phyloP scores from a whole-genome alignment of 129 eudicot species.

The Artemisia annua region DNA sequence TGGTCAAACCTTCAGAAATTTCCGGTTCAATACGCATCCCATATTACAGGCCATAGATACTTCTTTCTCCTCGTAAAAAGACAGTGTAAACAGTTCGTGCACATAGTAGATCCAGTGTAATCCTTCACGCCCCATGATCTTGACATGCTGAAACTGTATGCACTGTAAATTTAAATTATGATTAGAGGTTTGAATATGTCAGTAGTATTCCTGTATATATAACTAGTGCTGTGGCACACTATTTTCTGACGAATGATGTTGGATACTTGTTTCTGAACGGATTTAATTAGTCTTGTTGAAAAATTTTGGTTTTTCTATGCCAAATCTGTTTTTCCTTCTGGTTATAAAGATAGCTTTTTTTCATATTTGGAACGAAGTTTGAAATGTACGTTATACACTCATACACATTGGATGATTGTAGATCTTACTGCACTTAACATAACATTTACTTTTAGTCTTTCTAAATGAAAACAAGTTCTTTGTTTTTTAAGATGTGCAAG shows the following conservation, averaged over 20 bases:
- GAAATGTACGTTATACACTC: neutral
- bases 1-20: slow-evolving; percentile 63
- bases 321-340: neutral
- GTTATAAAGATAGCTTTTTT: too few relatives aligned
- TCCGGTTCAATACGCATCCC: slow-evolving; percentile 49
- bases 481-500: neutral
- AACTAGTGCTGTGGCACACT: neutral
- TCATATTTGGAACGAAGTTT: neutral
- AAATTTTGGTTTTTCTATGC: neutral
- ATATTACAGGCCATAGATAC: slow-evolving; percentile 63
- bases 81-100: neutral
- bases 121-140: neutral
- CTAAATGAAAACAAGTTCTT: neutral
- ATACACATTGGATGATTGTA: neutral
- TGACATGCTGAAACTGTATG: neutral
- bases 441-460: neutral
- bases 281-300: neutral
- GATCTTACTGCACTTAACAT: neutral
- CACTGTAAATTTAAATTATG: neutral
- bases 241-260: neutral
- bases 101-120: neutral
- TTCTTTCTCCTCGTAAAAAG: slow-evolving; percentile 27
- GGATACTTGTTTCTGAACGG: neutral
- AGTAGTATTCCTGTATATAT: slow-evolving; percentile 3
- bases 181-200: neutral